Conservation (phyloP, 768 basidiomycete genomes). For the Lentinus tigrinus region DNA sequence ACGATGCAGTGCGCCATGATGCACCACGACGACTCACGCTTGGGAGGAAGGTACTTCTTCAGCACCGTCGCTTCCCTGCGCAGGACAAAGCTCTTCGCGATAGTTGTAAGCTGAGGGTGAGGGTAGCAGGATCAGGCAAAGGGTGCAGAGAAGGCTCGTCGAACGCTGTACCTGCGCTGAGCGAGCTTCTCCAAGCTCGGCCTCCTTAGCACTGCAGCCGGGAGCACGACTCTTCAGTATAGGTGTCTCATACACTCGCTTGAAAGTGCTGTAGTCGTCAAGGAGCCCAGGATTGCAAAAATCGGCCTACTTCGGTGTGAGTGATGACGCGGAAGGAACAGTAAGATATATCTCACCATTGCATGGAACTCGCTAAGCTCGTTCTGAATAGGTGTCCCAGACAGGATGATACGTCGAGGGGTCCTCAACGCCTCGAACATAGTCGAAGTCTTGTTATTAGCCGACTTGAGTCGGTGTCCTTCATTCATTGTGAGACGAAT, state of each 20-base stretch:
- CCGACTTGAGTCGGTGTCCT: conserved; percentile 93
- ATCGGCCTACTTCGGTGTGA: conserved; percentile 54
- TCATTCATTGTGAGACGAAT: neutral
- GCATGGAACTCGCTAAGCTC: conserved; percentile 93
- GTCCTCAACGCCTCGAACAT: conserved; percentile 83
- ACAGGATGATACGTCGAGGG: conserved; percentile 79
- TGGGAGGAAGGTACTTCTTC: conserved; percentile 85
- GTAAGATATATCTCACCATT: conserved; percentile 65
- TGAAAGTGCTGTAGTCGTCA: conserved; percentile 75
- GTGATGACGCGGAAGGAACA: neutral
- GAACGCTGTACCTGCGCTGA: conserved; percentile 59
- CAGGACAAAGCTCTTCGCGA: conserved; percentile 88
- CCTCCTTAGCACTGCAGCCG: conserved; percentile 66
- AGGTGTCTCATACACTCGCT: conserved; percentile 80
- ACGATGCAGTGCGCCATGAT: neutral
- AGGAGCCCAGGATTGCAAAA: conserved; percentile 94
- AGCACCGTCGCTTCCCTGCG: conserved; percentile 84
- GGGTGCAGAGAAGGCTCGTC: neutral
- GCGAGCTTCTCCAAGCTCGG: conserved; percentile 76
- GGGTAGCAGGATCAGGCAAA: neutral
- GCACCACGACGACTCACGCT: conserved; percentile 53
- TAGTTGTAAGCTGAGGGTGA: conserved; percentile 58
- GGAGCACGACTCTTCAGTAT: conserved; percentile 86
- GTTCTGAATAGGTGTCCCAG: conserved; percentile 97
- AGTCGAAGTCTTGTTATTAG: conserved; percentile 83